Evolutionary conservation across 805 yeast species (phyloP).

Genomic region (Nakazawaea wickerhamii): DNA sequence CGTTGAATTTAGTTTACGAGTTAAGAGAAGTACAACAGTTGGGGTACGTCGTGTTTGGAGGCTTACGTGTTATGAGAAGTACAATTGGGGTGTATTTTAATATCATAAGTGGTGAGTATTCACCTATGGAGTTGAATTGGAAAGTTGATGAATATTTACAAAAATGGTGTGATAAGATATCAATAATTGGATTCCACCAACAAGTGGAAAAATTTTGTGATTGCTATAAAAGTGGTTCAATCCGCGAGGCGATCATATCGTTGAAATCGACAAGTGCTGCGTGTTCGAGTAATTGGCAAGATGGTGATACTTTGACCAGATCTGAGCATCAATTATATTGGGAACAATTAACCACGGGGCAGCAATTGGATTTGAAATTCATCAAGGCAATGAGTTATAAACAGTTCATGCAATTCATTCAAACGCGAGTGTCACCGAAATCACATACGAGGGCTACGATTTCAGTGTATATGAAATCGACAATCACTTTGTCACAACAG

Average conservation of each 20-base stretch:
- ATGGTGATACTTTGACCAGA: slow-evolving; percentile 15
- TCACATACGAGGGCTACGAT: slow-evolving; percentile 34
- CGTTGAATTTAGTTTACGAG: slow-evolving; percentile 37
- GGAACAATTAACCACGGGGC: too few species aligned
- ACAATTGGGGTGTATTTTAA: slow-evolving; percentile 56
- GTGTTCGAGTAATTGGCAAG: slow-evolving; percentile 14
- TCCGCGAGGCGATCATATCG: slow-evolving; percentile 20
- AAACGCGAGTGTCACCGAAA: slow-evolving; percentile 30
- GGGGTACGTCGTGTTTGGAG: slow-evolving; percentile 60
- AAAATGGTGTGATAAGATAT: slow-evolving; percentile 32
- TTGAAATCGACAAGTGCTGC: slow-evolving; percentile 19
- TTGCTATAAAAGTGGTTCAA: too few species aligned
- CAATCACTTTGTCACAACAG: slow-evolving; percentile 32
- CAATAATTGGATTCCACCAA: slow-evolving; percentile 30
- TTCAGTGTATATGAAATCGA: slow-evolving; percentile 36
- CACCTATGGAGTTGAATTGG: slow-evolving; percentile 34
- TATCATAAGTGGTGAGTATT: slow-evolving; percentile 44
- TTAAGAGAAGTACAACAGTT: slow-evolving; percentile 51
- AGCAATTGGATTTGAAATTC: slow-evolving; percentile 35
- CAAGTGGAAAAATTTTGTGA: slow-evolving; percentile 34
- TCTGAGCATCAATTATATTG: slow-evolving; percentile 38
- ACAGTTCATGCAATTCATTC: too few species aligned
- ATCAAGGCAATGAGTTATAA: slow-evolving; percentile 29
- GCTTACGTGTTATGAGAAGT: slow-evolving; percentile 43
- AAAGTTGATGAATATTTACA: slow-evolving; percentile 44